Base-by-base conservation (phyloP, 2,329 filamentous ascomycete genomes). In the Helicocarpus griseus region DNA sequence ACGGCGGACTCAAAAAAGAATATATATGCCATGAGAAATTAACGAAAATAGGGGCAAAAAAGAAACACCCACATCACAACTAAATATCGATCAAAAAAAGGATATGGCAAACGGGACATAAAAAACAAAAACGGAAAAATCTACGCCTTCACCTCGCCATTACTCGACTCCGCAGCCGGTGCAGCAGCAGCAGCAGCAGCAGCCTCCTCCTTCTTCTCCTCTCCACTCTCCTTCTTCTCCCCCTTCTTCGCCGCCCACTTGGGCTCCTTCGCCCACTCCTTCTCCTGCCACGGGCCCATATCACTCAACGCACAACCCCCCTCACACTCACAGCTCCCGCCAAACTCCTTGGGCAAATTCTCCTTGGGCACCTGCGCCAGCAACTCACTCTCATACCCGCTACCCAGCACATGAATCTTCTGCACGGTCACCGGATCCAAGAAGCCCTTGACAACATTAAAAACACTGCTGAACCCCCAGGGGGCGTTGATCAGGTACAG, bases 401-500 rank as follows among this genome's bases (percentile, higher is more conserved):
- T 73, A 58, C 90, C 89, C 36, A 97, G 78, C 52, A 98, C 84
- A 72, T 95, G 83, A 66, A 98, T 98, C 82, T 98, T 98, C 67
- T 85, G 78, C 55, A 95, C 90, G 45, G 93, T 98, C 64, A 98
- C 89, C 48, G 93, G 93, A 73, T 98, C 93, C 63, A 98, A 80
- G 82, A 93, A 97, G 59, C 83, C 83, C 79, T 94, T 96, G 71
- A 97, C 81, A 53, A 94, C 79, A 66, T 74, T 78, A 79, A 93
- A 98, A 57, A 89, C 86, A 60, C 80, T 79, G 56, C 85, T 85
- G 78, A 97, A 97, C 24, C 90, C 90, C 90, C 90, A 97, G 19
- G 89, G 89, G 2, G 91, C 88, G 73, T 98, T 98, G 82, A 98
- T 96, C 62, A 98, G 76, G 79, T 95, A 98, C 67, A 98, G 79